Percentiles rank a stretch among this genome's conserved stretches.
phyloP scores from a whole-genome alignment of 1,284 basidiomycete species.

The Meripilus lineatus region DNA sequence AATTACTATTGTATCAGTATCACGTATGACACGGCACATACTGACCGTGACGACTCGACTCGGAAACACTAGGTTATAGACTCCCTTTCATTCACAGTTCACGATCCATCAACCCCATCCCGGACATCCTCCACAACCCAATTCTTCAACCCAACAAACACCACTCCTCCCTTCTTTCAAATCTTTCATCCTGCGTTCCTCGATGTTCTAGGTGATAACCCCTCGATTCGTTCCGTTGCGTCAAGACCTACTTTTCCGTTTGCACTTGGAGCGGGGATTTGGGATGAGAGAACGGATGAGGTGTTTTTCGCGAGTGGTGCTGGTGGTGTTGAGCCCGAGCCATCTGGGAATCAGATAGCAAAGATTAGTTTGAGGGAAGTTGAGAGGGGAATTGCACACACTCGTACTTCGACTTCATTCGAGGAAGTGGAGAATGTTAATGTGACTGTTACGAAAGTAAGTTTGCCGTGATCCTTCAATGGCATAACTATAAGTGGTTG shows the following conservation, averaged over 20 bases:
- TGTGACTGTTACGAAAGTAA: slow-evolving; percentile 49
- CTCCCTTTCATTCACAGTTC: slow-evolving; percentile 25
- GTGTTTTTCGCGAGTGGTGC: slow-evolving; percentile 48
- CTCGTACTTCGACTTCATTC: slow-evolving; percentile 23
- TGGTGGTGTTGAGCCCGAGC: slow-evolving; percentile 34
- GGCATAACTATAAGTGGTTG: too few species aligned
- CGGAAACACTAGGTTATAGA: slow-evolving; percentile 31
- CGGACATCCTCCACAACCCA: slow-evolving; percentile 21
- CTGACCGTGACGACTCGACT: too few species aligned
- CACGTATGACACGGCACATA: too few species aligned
- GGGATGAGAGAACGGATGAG: slow-evolving; percentile 52
- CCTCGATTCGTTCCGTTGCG: slow-evolving; percentile 55
- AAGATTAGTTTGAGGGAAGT: slow-evolving; percentile 34
- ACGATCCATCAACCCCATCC: slow-evolving; percentile 26
- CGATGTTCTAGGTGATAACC: slow-evolving; percentile 49
- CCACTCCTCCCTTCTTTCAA: slow-evolving; percentile 61
- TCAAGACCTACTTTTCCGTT: slow-evolving; percentile 56
- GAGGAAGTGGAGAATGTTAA: slow-evolving; percentile 40
- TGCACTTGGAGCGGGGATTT: slow-evolving; percentile 73
- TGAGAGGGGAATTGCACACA: slow-evolving; percentile 17
- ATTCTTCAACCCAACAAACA: slow-evolving; percentile 37
- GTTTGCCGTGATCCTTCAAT: slow-evolving; percentile 21
- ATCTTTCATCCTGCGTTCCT: slow-evolving; percentile 61
- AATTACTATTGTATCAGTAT: too few species aligned
- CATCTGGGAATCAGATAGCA: slow-evolving; percentile 37